Percentiles rank a stretch among this genome's conserved stretches.
phyloP scores from a whole-genome alignment of 2,329 filamentous ascomycete genomes.

The Talaromyces funiculosus region DNA sequence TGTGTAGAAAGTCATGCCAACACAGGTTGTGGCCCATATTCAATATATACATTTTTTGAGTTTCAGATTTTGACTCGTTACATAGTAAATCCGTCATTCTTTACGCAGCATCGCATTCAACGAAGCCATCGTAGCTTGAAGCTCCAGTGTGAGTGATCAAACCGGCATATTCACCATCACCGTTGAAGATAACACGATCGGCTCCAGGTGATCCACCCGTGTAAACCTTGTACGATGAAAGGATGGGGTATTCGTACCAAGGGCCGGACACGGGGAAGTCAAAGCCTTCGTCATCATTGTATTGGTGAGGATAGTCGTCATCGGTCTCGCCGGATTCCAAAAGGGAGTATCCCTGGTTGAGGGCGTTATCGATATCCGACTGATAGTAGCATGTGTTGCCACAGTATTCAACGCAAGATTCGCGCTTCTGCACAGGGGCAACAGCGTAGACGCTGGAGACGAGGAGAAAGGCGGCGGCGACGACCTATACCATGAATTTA shows the following conservation, averaged over 20 bases:
- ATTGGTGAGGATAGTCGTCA: slow-evolving; percentile 53
- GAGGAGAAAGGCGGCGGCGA: background rate
- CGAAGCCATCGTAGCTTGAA: slow-evolving; percentile 58
- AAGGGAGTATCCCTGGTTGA: slow-evolving; percentile 48
- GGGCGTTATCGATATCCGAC: slow-evolving; percentile 46
- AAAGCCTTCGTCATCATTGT: slow-evolving; percentile 60
- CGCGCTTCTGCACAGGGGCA: background rate
- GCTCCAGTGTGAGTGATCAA: slow-evolving; percentile 67
- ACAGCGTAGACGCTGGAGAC: background rate
- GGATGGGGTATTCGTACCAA: slow-evolving; percentile 60
- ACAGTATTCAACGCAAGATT: slow-evolving; percentile 47
- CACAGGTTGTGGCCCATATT: background rate
- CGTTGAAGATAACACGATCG: slow-evolving; percentile 62
- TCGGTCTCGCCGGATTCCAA: slow-evolving; percentile 36
- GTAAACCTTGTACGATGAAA: slow-evolving; percentile 46
- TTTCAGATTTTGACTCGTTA: background rate
- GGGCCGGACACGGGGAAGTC: slow-evolving; percentile 52
- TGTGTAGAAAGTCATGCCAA: too few species aligned
- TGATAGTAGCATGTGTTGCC: slow-evolving; percentile 50
- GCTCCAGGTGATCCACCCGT: slow-evolving; percentile 59
- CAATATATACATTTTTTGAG: background rate
- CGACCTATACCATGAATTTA: background rate
- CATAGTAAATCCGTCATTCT: background rate
- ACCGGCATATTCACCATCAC: slow-evolving; percentile 52
- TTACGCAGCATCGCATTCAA: slow-evolving; percentile 45